A percentile compares a stretch with the other conserved stretches of the same genome.
Evolutionary conservation across 352 stramenopile species (phyloP).

Genomic region (Thalassiosira sp.): DNA sequence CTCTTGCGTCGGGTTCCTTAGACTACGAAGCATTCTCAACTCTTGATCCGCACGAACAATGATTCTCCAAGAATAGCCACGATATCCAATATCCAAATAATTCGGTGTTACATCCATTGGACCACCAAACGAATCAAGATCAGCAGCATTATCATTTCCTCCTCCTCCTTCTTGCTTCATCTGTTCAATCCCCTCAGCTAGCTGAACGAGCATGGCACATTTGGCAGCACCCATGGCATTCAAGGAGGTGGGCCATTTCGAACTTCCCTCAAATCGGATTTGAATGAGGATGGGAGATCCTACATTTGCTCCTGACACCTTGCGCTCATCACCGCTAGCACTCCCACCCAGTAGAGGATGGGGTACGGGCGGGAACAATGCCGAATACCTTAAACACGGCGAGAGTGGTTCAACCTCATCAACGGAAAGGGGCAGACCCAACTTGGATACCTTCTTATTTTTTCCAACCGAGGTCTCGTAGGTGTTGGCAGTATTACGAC

Average conservation of each 20-base stretch:
- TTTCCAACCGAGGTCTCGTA: constrained; percentile 11
- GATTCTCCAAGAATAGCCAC: constrained; percentile 74
- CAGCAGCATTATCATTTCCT: not conserved
- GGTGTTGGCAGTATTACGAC: constrained; percentile 34
- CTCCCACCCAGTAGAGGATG: constrained; percentile 73
- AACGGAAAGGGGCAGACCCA: constrained; percentile 72
- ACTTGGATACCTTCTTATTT: constrained; percentile 35
- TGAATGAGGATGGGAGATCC: constrained; percentile 71
- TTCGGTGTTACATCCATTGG: constrained; percentile 57
- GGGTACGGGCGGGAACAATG: constrained; percentile 67
- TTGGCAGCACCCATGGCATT: constrained; percentile 80
- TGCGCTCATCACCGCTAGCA: too few species aligned
- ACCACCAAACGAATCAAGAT: constrained; percentile 45
- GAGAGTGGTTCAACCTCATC: constrained; percentile 75
- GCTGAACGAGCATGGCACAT: constrained; percentile 77
- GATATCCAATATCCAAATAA: constrained; percentile 70
- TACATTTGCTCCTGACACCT: constrained; percentile 55
- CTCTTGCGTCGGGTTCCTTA: constrained; percentile 58
- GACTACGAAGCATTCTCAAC: constrained; percentile 60
- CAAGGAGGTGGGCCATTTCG: constrained; percentile 77
- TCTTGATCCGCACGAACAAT: constrained; percentile 76
- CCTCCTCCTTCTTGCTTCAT: constrained; percentile 39
- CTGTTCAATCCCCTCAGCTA: constrained; percentile 72
- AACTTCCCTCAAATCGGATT: constrained; percentile 70
- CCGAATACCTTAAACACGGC: constrained; percentile 69